phyloP scores from a whole-genome alignment of 805 yeast genomes.

The Metschnikowia kofuensis region DNA sequence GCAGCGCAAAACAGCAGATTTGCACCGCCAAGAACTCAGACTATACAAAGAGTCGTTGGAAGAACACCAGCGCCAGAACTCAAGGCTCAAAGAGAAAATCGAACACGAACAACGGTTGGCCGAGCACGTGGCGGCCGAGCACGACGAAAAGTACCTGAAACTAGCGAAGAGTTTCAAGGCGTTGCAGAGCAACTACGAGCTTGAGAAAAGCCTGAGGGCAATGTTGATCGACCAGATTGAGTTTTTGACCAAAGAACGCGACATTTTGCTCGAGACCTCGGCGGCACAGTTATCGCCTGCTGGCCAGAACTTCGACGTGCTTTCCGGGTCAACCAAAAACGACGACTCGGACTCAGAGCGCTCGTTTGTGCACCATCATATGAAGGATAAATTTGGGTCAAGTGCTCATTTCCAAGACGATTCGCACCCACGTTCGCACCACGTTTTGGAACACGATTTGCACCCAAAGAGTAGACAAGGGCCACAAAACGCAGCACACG shows the following conservation, averaged over 20 bases:
- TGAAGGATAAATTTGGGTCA: too few relatives aligned
- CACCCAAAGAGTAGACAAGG: not conserved
- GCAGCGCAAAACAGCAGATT: slow-evolving; percentile 24
- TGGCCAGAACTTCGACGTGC: not conserved
- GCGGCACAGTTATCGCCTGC: slow-evolving; percentile 1
- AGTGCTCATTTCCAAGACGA: not conserved
- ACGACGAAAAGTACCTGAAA: slow-evolving; percentile 26
- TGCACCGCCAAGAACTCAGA: slow-evolving; percentile 28
- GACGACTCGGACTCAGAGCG: not conserved
- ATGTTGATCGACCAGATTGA: slow-evolving; percentile 56
- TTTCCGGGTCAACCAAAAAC: not conserved
- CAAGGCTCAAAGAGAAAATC: slow-evolving; percentile 19
- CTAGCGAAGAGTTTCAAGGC: slow-evolving; percentile 36
- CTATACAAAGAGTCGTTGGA: slow-evolving; percentile 33
- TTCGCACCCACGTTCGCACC: not conserved
- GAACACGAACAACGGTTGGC: slow-evolving; percentile 9
- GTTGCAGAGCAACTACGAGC: slow-evolving; percentile 48
- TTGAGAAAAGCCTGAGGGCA: slow-evolving; percentile 51
- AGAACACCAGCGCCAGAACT: slow-evolving; percentile 25
- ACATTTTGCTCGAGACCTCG: slow-evolving; percentile 12
- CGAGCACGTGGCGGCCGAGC: slow-evolving; percentile 5
- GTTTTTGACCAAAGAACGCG: slow-evolving; percentile 38
- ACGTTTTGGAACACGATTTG: not conserved
- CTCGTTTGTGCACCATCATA: too few relatives aligned
- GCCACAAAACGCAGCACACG: not conserved